Evolutionary conservation across 1,284 basidiomycete genomes (phyloP), one percentile per base, ranked within the genome.

Genomic region (Malassezia brasiliensis): DNA sequence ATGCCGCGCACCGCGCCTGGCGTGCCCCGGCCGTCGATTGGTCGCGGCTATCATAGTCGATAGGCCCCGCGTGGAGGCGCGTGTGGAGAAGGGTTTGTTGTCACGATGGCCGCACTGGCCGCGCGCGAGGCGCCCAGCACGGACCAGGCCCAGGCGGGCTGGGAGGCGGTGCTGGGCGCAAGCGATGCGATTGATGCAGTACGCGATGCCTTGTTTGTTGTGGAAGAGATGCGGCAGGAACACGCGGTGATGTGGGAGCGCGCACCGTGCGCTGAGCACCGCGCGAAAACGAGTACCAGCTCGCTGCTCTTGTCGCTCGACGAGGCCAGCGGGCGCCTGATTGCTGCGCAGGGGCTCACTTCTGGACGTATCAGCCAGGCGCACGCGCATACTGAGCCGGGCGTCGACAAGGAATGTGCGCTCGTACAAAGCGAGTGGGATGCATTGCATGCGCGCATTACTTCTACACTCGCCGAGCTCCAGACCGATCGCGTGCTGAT

Each of bases 151-250:
- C n/a, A 25, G 11, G 45, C n/a, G 14, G 30, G 35, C 17, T 56
- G 54, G 55, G 40, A 49, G 15, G 50, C 50, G 19, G 35, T 42
- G 12, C 14, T 57, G 12, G 25, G 34, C 17, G 55, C 55, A 5
- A 15, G 47, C 14, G 45, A 52, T 5, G 38, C 45, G n/a, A 39
- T 57, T n/a, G 50, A 49, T 10, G 46, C 31, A n/a, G 15, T 52
- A 8, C 41, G 38, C 6, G 50, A 57, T 38, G 45, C 50, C 2
- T 25, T 57, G 11, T 57, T 57, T 31, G 22, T 42, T 9, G 47
- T 31, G 4, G 45, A 52, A 32, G 55, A 57, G 36, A 11, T 39
- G 15, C 44, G 50, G 22, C 49, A 56, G 22, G 40, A 47, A 6
- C 35, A 50, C 25, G 22, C 41, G 5, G 28, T 25, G 31, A 37